Evolutionary conservation across 306 rosid genomes (phyloP).

Genomic region (Gleditsia sinensis): DNA sequence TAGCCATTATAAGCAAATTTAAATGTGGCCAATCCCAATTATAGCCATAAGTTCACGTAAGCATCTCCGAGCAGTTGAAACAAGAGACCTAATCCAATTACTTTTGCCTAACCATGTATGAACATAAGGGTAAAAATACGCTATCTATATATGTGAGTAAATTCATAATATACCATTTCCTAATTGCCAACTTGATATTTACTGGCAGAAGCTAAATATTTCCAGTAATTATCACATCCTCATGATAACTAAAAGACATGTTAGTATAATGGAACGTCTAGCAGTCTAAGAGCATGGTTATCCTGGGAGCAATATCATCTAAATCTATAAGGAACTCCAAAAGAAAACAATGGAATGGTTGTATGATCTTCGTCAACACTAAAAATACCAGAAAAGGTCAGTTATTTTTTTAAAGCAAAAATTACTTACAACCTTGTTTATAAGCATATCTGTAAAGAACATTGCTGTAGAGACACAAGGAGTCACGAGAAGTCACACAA

Average conservation of each 20-base stretch:
- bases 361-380: neutral
- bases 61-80: neutral
- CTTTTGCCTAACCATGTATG: neutral
- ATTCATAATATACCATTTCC: neutral
- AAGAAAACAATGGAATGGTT: neutral
- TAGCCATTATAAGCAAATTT: slow-evolving; percentile 7
- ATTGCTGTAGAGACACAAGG: neutral
- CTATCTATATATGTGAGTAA: neutral
- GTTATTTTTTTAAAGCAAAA: neutral
- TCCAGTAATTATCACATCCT: neutral
- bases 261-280: neutral
- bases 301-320: neutral
- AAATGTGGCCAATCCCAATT: neutral
- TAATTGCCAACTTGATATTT: neutral
- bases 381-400: neutral
- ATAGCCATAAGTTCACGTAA: neutral
- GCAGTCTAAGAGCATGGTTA: slow-evolving; percentile 5
- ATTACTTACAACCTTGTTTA: neutral
- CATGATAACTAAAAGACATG: neutral
- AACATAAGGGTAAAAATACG: neutral
- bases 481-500: neutral
- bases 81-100: no score
- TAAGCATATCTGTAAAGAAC: neutral
- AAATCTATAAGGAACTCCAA: neutral
- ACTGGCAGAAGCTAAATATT: neutral